These are phyloP conservation scores for Nothopassalora personata DNA, from an alignment of 2,329 filamentous ascomycete species.

Conservation along the genomic window DNA sequence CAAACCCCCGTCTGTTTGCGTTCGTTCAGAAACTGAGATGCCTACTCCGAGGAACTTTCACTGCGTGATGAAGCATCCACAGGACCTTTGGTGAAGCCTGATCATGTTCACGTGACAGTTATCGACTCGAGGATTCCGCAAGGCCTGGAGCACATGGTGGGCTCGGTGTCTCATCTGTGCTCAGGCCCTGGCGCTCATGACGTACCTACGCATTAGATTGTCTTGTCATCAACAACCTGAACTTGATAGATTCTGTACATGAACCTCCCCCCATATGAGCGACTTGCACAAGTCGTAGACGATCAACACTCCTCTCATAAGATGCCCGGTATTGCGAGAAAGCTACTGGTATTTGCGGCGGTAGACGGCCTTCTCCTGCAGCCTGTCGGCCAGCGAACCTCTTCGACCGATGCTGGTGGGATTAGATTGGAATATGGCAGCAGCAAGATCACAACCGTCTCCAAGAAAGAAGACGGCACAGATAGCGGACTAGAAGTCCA, in stretches of 20 bases:
- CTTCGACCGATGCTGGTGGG: not conserved
- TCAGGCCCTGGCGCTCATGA: not conserved
- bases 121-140: not conserved
- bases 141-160: not conserved
- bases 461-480: constrained; percentile 33
- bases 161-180: not conserved
- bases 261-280: not conserved
- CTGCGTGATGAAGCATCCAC: no score
- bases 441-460: constrained; percentile 46
- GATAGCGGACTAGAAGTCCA: constrained; percentile 42
- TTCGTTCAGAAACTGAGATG: no score
- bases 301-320: no score
- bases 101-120: not conserved
- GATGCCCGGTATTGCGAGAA: constrained; percentile 75
- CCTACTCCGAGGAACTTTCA: no score
- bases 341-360: constrained; percentile 68
- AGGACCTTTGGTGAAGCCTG: not conserved
- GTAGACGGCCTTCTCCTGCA: constrained; percentile 80
- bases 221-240: not conserved
- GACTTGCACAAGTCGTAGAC: not conserved
- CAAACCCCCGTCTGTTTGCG: no score
- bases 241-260: not conserved
- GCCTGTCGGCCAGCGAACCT: constrained; percentile 53
- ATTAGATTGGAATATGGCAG: constrained; percentile 37
- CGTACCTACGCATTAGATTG: not conserved